Conservation (phyloP, 1,284 basidiomycete genomes). For the Wallemia mellicola region DNA sequence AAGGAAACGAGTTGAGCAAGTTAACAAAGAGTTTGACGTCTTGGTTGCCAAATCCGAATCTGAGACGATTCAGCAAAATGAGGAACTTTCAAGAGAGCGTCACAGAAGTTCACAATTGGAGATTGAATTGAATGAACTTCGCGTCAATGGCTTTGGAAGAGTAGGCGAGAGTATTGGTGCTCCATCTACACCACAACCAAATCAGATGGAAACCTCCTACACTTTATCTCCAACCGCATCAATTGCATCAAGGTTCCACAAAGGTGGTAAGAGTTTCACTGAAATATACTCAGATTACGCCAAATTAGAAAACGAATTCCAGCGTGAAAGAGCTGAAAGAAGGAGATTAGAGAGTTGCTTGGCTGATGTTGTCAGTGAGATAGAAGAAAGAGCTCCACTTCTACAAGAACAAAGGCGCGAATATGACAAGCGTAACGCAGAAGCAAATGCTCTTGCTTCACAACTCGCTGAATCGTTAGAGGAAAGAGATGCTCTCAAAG, state of each 20-base stretch:
- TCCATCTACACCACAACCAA: conserved; percentile 5
- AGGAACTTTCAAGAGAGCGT: conserved; percentile 28
- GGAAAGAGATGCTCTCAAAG: conserved; percentile 26
- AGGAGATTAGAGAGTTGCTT: conserved; percentile 44
- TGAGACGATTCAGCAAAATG: conserved; percentile 30
- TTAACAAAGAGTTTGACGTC: conserved; percentile 45
- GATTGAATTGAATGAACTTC: conserved; percentile 8
- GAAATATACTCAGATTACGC: conserved; percentile 71
- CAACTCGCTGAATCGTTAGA: conserved; percentile 41
- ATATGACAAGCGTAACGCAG: conserved; percentile 43
- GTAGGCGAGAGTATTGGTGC: not conserved
- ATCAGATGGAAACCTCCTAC: conserved; percentile 16
- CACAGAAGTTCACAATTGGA: conserved; percentile 14
- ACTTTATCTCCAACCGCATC: conserved; percentile 53
- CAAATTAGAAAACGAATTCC: conserved; percentile 48
- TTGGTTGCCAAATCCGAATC: conserved; percentile 35
- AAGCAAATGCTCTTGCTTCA: conserved; percentile 44
- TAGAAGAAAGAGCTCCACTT: conserved; percentile 62
- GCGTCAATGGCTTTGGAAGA: conserved; percentile 1
- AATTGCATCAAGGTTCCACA: conserved; percentile 45
- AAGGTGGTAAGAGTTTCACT: conserved; percentile 54
- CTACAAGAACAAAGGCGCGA: conserved; percentile 58
- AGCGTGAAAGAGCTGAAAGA: conserved; percentile 43
- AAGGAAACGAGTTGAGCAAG: conserved; percentile 38
- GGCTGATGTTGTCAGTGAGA: conserved; percentile 25